These are phyloP conservation scores for Liriodendron chinense DNA, from an alignment of 164 flowering plant species.

Conservation along the genomic window DNA sequence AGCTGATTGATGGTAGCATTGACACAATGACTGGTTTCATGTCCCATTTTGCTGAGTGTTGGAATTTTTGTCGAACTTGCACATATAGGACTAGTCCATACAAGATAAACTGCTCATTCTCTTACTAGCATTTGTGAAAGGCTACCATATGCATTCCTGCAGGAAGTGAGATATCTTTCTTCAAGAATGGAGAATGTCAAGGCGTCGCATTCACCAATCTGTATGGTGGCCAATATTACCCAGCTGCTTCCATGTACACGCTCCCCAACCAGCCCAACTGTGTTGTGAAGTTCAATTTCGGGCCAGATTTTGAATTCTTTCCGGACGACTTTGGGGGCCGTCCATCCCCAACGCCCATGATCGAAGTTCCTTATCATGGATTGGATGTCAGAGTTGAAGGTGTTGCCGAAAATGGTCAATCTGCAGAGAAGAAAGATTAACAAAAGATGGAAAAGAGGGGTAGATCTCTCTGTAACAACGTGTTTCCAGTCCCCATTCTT, in stretches of 20 bases:
- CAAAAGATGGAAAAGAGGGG: neutral
- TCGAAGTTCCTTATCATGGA: slow-evolving; percentile 86
- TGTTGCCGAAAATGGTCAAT: neutral
- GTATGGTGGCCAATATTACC: slow-evolving; percentile 82
- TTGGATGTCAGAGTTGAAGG: slow-evolving; percentile 45
- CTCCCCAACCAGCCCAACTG: slow-evolving; percentile 91
- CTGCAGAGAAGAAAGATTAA: slow-evolving; percentile 4
- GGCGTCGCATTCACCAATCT: slow-evolving; percentile 90
- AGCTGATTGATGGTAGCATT: no score
- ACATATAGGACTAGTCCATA: no score
- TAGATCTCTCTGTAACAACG: neutral
- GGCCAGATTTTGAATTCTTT: slow-evolving; percentile 87
- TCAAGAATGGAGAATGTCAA: slow-evolving; percentile 83
- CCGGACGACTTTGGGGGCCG: slow-evolving; percentile 74
- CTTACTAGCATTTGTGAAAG: neutral
- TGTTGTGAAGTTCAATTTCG: slow-evolving; percentile 87
- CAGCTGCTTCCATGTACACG: slow-evolving; percentile 98
- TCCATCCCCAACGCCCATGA: slow-evolving; percentile 73
- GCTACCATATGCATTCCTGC: slow-evolving; percentile 19
- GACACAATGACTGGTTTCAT: no score
- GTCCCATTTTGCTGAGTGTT: no score
- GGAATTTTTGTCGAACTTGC: no score
- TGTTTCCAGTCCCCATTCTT: neutral
- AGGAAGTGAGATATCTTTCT: slow-evolving; percentile 96
- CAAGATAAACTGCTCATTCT: no score